Conservation (phyloP, 2,329 filamentous ascomycete species). For the Aspergillus tamarii region DNA sequence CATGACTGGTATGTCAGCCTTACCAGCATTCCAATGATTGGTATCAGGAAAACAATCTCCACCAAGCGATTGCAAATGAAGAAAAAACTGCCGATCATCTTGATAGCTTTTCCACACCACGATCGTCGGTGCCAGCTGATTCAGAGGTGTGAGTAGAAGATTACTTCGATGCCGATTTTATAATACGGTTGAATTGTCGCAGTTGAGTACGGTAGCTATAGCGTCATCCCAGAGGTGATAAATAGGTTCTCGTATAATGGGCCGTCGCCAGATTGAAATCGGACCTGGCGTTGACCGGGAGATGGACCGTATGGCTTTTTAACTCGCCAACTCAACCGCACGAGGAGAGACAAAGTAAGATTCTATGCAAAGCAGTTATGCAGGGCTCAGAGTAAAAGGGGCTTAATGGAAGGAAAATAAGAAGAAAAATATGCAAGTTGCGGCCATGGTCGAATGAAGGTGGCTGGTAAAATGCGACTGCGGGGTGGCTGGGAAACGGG, state of each 20-base stretch:
- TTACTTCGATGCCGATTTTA: too few species aligned
- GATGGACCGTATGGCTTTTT: not conserved
- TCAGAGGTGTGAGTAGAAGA: constrained; percentile 7
- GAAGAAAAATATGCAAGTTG: constrained; percentile 12
- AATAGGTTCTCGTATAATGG: not conserved
- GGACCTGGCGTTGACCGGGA: not conserved
- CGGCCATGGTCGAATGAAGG: constrained; percentile 19
- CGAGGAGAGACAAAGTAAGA: constrained; percentile 1
- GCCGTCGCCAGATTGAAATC: not conserved
- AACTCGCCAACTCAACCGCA: constrained; percentile 6
- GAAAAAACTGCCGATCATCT: constrained; percentile 58
- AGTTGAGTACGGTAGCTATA: not conserved
- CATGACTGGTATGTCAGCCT: constrained; percentile 19
- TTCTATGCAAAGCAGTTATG: not conserved
- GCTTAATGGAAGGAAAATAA: not conserved
- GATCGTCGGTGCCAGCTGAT: not conserved
- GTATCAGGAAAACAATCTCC: constrained; percentile 65
- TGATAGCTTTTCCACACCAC: constrained; percentile 26
- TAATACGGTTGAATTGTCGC: not conserved
- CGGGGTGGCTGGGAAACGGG: constrained; percentile 35
- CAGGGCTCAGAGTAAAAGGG: not conserved
- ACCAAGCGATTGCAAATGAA: constrained; percentile 65
- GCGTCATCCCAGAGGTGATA: constrained; percentile 2
- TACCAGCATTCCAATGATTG: constrained; percentile 65
- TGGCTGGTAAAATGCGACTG: constrained; percentile 34